Percentiles rank a stretch among this genome's conserved stretches.
These are phyloP conservation scores for Trametes punicea DNA, from an alignment of 768 basidiomycete genomes.

Conservation along the genomic window DNA sequence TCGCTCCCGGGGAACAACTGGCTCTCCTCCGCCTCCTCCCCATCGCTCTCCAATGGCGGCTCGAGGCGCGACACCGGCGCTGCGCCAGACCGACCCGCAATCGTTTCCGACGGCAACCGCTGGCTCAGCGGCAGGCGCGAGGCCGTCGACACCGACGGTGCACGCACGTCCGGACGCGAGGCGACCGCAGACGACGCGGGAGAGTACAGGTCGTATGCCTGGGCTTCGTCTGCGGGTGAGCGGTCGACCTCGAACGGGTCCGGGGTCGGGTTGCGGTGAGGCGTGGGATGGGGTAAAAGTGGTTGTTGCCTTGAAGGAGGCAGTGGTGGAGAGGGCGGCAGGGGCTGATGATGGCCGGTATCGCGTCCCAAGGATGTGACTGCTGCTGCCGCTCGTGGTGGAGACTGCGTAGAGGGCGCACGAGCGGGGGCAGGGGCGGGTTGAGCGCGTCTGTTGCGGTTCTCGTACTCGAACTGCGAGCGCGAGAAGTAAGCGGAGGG, in stretches of 20 bases:
- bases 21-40: constrained; percentile 31
- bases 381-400: background rate
- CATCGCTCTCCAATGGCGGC: constrained; percentile 25
- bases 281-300: constrained; percentile 13
- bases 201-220: constrained; percentile 20
- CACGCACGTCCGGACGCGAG: constrained; percentile 18
- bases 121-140: constrained; percentile 15
- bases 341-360: constrained; percentile 5
- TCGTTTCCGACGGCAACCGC: constrained; percentile 16
- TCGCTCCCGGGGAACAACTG: constrained; percentile 44
- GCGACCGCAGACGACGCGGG: constrained; percentile 20
- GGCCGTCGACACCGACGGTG: constrained; percentile 11
- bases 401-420: too few relatives aligned
- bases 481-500: background rate
- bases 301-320: constrained; percentile 12
- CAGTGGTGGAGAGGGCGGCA: constrained; percentile 11
- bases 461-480: constrained; percentile 41
- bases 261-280: constrained; percentile 23
- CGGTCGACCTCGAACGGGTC: constrained; percentile 29
- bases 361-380: background rate
- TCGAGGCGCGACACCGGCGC: constrained; percentile 5
- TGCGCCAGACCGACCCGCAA: background rate
- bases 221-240: constrained; percentile 12
- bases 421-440: constrained; percentile 9
- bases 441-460: constrained; percentile 12